Evolutionary conservation across 768 basidiomycete genomes (phyloP).

Genomic region (Pisolithus tinctorius): DNA sequence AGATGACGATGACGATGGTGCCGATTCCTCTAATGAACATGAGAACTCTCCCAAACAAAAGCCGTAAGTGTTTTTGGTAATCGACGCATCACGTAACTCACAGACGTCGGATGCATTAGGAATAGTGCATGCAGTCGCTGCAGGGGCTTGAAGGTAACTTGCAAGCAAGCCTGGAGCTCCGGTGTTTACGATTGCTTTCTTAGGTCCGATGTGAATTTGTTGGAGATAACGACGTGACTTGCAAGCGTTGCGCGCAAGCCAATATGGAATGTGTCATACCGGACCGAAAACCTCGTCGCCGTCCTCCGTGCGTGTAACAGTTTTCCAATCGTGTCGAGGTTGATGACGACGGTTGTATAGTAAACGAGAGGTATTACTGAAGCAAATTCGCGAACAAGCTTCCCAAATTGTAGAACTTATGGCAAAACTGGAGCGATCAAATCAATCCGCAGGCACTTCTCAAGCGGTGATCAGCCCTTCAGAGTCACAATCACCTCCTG

Average conservation of each 20-base stretch:
- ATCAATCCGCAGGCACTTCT: slow-evolving; percentile 19
- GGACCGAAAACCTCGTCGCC: slow-evolving; percentile 75
- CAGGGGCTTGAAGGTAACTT: slow-evolving; percentile 46
- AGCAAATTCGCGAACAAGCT: slow-evolving; percentile 69
- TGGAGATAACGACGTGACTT: slow-evolving; percentile 57
- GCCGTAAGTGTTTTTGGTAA: slow-evolving; percentile 10
- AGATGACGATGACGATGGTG: slow-evolving; percentile 16
- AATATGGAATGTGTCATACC: slow-evolving; percentile 72
- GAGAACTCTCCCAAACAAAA: slow-evolving; percentile 14
- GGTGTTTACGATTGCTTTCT: slow-evolving; percentile 10
- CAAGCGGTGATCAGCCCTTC: slow-evolving; percentile 18
- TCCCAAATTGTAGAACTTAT: slow-evolving; percentile 66
- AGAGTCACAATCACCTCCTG: slow-evolving; percentile 31
- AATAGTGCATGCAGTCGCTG: slow-evolving; percentile 66
- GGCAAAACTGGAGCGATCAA: slow-evolving; percentile 52
- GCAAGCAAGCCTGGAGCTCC: neutral
- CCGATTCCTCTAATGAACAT: slow-evolving; percentile 18
- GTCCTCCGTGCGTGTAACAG: slow-evolving; percentile 57
- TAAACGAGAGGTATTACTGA: slow-evolving; percentile 75
- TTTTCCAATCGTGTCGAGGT: neutral
- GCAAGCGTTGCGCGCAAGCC: slow-evolving; percentile 66
- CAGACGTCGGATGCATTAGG: slow-evolving; percentile 18
- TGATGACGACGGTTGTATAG: slow-evolving; percentile 28
- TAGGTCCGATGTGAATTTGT: slow-evolving; percentile 76
- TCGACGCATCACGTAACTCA: neutral